Percentiles rank a stretch among this genome's conserved stretches.
These are phyloP conservation scores for Ascocoryne sarcoides DNA, from an alignment of 2,329 filamentous ascomycete species.

Conservation along the genomic window DNA sequence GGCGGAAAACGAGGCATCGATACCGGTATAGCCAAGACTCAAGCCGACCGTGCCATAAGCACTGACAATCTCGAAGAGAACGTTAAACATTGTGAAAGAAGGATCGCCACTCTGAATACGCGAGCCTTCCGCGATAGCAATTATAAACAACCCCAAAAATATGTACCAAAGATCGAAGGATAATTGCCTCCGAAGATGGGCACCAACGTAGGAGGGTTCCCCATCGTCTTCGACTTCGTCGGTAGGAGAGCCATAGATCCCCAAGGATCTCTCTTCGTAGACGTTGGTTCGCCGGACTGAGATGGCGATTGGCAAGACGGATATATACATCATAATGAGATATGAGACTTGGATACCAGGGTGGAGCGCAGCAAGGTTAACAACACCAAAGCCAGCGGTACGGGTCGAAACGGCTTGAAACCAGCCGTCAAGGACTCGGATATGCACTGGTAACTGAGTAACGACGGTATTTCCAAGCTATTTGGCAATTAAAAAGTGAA, in stretches of 20 bases:
- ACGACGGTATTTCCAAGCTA: conserved; percentile 66
- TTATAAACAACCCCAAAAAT: conserved; percentile 85
- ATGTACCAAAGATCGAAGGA: conserved; percentile 98
- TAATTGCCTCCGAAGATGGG: conserved; percentile 84
- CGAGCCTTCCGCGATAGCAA: conserved; percentile 76
- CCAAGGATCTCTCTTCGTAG: conserved; percentile 84
- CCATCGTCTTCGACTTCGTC: conserved; percentile 43
- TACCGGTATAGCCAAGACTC: conserved; percentile 68
- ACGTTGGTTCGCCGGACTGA: conserved; percentile 91
- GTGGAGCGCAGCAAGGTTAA: conserved; percentile 70
- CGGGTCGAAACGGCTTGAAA: conserved; percentile 87
- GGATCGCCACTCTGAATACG: conserved; percentile 51
- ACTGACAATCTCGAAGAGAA: conserved; percentile 79
- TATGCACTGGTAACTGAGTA: conserved; percentile 57
- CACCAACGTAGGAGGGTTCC: conserved; percentile 72
- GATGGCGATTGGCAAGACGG: conserved; percentile 92
- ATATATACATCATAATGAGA: conserved; percentile 99
- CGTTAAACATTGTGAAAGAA: conserved; percentile 59
- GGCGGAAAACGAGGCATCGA: conserved; percentile 72
- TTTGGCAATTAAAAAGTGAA: conserved; percentile 9
- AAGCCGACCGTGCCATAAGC: conserved; percentile 93
- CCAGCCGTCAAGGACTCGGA: conserved; percentile 73
- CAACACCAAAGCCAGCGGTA: conserved; percentile 80
- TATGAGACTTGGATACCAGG: conserved; percentile 91
- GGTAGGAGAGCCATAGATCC: conserved; percentile 53